A percentile compares a stretch with the other conserved stretches of the same genome.
phyloP scores from a whole-genome alignment of 768 basidiomycete species.

The Amanita thiersii region DNA sequence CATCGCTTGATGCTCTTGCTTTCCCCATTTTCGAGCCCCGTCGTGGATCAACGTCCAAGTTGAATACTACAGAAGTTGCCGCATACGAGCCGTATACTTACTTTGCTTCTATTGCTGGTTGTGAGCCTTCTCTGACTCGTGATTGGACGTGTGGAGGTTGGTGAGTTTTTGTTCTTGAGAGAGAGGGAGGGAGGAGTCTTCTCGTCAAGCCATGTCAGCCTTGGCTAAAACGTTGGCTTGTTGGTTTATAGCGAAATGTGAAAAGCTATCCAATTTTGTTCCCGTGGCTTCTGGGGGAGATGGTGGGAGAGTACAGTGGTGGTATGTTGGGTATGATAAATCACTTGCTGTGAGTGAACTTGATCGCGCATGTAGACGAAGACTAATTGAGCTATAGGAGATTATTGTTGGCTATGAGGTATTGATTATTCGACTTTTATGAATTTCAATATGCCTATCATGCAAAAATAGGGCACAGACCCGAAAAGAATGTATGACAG shows the following conservation, averaged over 20 bases:
- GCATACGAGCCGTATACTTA: conserved; percentile 38
- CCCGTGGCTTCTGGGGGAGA: conserved; percentile 45
- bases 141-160: conserved; percentile 46
- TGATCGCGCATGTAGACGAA: not conserved
- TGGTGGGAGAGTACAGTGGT: conserved; percentile 31
- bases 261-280: not conserved
- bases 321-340: conserved; percentile 37
- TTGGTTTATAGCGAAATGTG: conserved; percentile 5
- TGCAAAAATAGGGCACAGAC: conserved; percentile 4
- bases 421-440: too few species aligned
- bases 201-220: too few species aligned
- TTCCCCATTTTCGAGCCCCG: too few species aligned
- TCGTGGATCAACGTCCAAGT: too few species aligned
- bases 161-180: conserved; percentile 4
- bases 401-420: not conserved
- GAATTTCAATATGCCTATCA: too few species aligned
- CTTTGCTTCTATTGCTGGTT: conserved; percentile 46
- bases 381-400: not conserved
- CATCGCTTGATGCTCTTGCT: too few species aligned
- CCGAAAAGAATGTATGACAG: not conserved
- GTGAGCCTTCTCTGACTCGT: conserved; percentile 29
- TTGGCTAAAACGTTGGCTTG: not conserved
- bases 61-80: conserved; percentile 32
- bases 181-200: conserved; percentile 15
- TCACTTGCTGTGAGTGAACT: conserved; percentile 18